These are phyloP conservation scores for Lipomyces spencermartinsiae DNA, from an alignment of 805 yeast species.

Conservation along the genomic window DNA sequence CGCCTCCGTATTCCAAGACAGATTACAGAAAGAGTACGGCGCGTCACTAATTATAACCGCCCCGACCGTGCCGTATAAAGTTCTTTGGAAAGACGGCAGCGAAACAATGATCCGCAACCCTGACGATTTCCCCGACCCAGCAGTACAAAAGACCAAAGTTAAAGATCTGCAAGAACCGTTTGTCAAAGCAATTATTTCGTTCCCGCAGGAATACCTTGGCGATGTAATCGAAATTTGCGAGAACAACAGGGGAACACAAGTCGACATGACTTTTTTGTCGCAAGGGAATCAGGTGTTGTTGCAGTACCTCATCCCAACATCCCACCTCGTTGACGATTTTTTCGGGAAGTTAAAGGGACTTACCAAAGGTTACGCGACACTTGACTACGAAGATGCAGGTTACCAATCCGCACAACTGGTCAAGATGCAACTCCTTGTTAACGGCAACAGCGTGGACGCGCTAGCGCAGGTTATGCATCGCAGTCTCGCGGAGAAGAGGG, in stretches of 20 bases:
- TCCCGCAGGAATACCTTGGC: conserved; percentile 90
- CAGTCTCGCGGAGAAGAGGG: conserved; percentile 73
- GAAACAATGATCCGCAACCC: conserved; percentile 82
- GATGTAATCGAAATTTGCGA: conserved; percentile 86
- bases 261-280: conserved; percentile 74
- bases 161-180: conserved; percentile 75
- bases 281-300: conserved; percentile 77
- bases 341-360: conserved; percentile 90
- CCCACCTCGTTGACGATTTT: conserved; percentile 92
- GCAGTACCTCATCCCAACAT: conserved; percentile 81
- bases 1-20: conserved; percentile 91
- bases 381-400: conserved; percentile 94
- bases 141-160: conserved; percentile 52
- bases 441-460: conserved; percentile 90
- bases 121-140: conserved; percentile 82
- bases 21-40: conserved; percentile 93
- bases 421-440: conserved; percentile 86
- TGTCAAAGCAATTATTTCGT: conserved; percentile 87
- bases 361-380: conserved; percentile 90
- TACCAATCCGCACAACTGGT: conserved; percentile 80
- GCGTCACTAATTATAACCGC: conserved; percentile 90
- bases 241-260: conserved; percentile 79
- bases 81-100: conserved; percentile 68
- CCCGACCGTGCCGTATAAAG: conserved; percentile 92
- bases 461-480: conserved; percentile 87